Evolutionary conservation across 1,139 yeast species (phyloP).

Genomic region (Geotrichum citri-aurantii): DNA sequence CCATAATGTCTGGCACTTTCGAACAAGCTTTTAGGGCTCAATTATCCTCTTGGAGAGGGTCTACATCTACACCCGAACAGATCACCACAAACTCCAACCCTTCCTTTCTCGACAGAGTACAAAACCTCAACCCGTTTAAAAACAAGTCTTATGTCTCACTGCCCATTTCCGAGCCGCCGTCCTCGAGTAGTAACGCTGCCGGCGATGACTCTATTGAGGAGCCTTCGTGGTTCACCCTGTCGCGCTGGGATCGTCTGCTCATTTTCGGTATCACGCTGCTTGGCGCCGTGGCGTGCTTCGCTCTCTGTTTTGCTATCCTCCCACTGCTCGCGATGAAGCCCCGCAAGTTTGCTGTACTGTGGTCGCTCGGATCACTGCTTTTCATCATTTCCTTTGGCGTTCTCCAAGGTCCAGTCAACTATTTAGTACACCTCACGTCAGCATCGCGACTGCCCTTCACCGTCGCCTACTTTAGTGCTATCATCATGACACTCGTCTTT

Average conservation of each 20-base stretch:
- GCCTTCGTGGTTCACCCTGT: constrained; percentile 55
- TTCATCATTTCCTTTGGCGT: constrained; percentile 88
- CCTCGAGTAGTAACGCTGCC: background rate
- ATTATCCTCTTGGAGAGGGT: constrained; percentile 34
- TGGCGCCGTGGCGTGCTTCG: constrained; percentile 75
- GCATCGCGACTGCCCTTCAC: constrained; percentile 76
- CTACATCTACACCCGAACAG: constrained; percentile 22
- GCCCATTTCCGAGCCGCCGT: constrained; percentile 43
- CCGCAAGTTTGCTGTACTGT: constrained; percentile 71
- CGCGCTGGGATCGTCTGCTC: constrained; percentile 72
- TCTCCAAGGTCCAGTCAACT: constrained; percentile 84
- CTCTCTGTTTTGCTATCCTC: constrained; percentile 72
- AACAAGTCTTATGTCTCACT: constrained; percentile 46
- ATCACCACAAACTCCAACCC: constrained; percentile 27
- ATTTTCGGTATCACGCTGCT: constrained; percentile 72
- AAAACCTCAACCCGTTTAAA: constrained; percentile 38
- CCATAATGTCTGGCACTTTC: constrained; percentile 19
- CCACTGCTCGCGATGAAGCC: constrained; percentile 90
- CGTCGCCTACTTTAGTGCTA: constrained; percentile 68
- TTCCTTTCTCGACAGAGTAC: constrained; percentile 38
- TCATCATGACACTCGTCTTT: constrained; percentile 58
- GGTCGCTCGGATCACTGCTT: constrained; percentile 87
- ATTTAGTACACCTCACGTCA: constrained; percentile 66
- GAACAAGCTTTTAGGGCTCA: constrained; percentile 38
- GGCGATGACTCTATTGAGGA: constrained; percentile 37